Conservation (phyloP, 2,329 filamentous ascomycete genomes). For the Dactylella cylindrospora region DNA sequence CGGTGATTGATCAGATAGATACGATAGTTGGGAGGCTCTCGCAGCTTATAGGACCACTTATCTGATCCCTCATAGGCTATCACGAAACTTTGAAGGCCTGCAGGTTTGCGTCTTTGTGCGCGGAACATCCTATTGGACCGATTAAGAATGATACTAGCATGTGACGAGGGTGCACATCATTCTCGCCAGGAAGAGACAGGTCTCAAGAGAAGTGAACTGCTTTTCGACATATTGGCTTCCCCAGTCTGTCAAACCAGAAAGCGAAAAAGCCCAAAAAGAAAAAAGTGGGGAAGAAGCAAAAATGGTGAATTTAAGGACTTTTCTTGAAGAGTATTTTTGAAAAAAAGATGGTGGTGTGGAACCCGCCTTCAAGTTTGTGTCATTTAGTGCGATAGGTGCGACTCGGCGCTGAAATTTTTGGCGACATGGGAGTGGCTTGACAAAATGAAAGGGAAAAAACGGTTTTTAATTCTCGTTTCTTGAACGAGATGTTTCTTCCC, state of each 20-base stretch:
- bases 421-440: conserved; percentile 41
- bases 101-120: conserved; percentile 14
- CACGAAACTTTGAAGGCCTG: background rate
- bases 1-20: too few relatives aligned
- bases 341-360: conserved; percentile 38
- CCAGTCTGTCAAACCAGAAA: too few relatives aligned
- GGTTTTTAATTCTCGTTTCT: too few relatives aligned
- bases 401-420: too few relatives aligned
- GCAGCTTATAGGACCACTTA: background rate
- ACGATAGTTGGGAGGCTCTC: too few relatives aligned
- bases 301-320: conserved; percentile 12
- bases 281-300: too few relatives aligned
- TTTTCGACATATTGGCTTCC: conserved; percentile 17
- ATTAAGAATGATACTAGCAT: conserved; percentile 20
- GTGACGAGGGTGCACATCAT: conserved; percentile 16
- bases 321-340: too few relatives aligned
- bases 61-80: conserved; percentile 13
- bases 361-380: conserved; percentile 3
- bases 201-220: conserved; percentile 9
- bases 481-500: too few relatives aligned
- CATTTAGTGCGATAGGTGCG: too few relatives aligned
- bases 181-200: too few relatives aligned
- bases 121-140: conserved; percentile 30
- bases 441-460: too few relatives aligned
- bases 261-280: too few relatives aligned